A percentile compares a stretch with the other conserved stretches of the same genome.
These are phyloP conservation scores for Cladorrhinum samala DNA, from an alignment of 495 filamentous ascomycete genomes.

Conservation along the genomic window DNA sequence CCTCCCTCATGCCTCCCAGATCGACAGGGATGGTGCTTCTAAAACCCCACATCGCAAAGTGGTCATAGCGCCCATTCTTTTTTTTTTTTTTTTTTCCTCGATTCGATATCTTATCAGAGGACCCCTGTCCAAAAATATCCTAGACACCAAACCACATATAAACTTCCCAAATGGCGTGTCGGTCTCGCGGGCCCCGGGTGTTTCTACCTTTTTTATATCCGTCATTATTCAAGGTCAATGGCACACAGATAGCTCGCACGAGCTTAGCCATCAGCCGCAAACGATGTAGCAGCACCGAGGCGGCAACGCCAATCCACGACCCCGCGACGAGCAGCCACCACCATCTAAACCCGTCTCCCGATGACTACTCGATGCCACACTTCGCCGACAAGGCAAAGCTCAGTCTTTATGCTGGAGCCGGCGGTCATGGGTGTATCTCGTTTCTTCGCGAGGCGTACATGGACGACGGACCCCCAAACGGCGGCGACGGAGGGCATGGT, in stretches of 20 bases:
- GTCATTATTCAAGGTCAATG: conserved; percentile 38
- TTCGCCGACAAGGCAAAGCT: conserved; percentile 84
- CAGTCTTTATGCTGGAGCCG: conserved; percentile 66
- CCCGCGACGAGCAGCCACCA: conserved; percentile 23
- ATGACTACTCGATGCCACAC: conserved; percentile 71
- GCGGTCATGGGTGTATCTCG: conserved; percentile 88
- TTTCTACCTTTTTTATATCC: conserved; percentile 65
- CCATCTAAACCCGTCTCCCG: conserved; percentile 69
- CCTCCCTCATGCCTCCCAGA: neutral
- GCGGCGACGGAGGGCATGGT: conserved; percentile 87
- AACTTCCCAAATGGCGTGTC: conserved; percentile 43
- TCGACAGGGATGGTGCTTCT: neutral
- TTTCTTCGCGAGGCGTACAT: conserved; percentile 88
- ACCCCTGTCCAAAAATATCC: conserved; percentile 11
- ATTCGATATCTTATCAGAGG: conserved; percentile 20
- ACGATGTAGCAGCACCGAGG: conserved; percentile 19
- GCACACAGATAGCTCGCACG: conserved; percentile 21
- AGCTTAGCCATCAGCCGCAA: conserved; percentile 17
- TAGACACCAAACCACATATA: neutral
- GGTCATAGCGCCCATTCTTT: neutral
- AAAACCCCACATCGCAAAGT: neutral
- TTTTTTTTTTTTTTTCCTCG: no score
- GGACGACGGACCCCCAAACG: conserved; percentile 86
- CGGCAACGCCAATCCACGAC: conserved; percentile 11
- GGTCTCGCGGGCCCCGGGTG: conserved; percentile 36